Evolutionary conservation across 805 yeast species (phyloP), one percentile per base, ranked within the genome.

Genomic region (Hagleromyces aurorensis): DNA sequence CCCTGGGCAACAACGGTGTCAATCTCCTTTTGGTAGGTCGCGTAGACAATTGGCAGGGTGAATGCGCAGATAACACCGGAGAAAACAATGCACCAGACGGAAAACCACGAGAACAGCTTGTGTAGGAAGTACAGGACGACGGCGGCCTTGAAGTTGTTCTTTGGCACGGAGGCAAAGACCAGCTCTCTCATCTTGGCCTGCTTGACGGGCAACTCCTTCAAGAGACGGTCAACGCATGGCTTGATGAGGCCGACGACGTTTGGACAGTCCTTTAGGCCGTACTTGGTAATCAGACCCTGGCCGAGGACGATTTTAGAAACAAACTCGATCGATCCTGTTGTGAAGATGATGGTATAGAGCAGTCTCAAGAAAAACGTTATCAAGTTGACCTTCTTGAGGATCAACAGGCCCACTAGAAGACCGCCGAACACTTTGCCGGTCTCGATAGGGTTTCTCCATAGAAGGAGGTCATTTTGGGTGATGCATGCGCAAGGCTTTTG

Each of bases 381-480:
- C 43, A 81, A 51, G 54, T 80, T 78, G 48, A 80, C 70, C 28
- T 64, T 69, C 56, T 79, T 81, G 46, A 79, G 50, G 19, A 77
- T 55, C 30, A 78, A 41, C 50, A 82, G 62, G 16, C 67, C 57
- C 16, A 65, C 55, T 25, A 83, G 51, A 37, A 78, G 64, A 19
- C 74, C 65, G 24, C 80, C 91, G 45, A 85, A 72, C 25, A 79
- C 74, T 50, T 77, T 75, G 39, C 80, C 96, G 29, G 95, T 77
- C 52, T 69, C 68, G 41, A 69, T 64, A 23, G 96, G 62, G 32
- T 57, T 55, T 31, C 44, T 55, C 62, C 62, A 57, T 34, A 46
- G 37, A 29, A 57, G 33, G 26, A 57, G 31, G 27, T 48, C 57
- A 29, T n/a, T 37, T 33, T 19, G 10, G 29, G 24, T 21, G 9